phyloP scores from a whole-genome alignment of 2,329 filamentous ascomycete species.

The Aspergillus carbonarius region DNA sequence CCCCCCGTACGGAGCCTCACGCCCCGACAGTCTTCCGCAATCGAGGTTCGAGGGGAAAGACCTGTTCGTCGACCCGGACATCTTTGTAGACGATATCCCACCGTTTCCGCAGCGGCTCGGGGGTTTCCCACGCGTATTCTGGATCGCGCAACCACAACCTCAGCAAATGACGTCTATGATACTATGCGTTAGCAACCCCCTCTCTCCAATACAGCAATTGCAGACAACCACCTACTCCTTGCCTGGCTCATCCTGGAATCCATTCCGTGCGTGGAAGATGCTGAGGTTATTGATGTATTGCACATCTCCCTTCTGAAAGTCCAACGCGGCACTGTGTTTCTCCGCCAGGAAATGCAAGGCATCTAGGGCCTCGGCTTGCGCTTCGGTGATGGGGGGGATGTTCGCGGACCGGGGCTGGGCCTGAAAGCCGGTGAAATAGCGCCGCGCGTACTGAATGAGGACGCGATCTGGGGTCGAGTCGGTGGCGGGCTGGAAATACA shows the following conservation, averaged over 20 bases:
- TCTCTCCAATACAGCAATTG: no score
- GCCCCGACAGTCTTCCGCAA: no score
- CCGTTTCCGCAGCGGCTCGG: no score
- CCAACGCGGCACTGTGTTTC: conserved; percentile 38
- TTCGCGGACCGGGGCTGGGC: conserved; percentile 27
- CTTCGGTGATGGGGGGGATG: conserved; percentile 43
- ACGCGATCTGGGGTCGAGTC: conserved; percentile 50
- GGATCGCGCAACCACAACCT: conserved; percentile 48
- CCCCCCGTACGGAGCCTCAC: no score
- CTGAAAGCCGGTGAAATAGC: conserved; percentile 52
- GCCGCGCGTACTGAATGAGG: conserved; percentile 58
- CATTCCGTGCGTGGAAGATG: conserved; percentile 49
- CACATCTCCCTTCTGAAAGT: conserved; percentile 48
- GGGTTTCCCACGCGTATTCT: conserved; percentile 39
- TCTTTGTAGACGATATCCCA: no score
- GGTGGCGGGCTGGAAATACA: conserved; percentile 53
- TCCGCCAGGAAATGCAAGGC: conserved; percentile 48
- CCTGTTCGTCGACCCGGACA: no score
- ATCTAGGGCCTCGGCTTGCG: conserved; percentile 51
- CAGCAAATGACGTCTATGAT: conserved; percentile 40
- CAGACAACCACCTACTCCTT: conserved; percentile 28
- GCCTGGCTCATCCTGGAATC: conserved; percentile 37
- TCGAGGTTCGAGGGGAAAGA: no score
- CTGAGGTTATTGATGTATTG: conserved; percentile 51
- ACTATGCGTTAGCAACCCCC: neutral